Evolutionary conservation across 75 land plant genomes (phyloP), one percentile per base, ranked within the genome.

Genomic region (Selaginella tamariscina): DNA sequence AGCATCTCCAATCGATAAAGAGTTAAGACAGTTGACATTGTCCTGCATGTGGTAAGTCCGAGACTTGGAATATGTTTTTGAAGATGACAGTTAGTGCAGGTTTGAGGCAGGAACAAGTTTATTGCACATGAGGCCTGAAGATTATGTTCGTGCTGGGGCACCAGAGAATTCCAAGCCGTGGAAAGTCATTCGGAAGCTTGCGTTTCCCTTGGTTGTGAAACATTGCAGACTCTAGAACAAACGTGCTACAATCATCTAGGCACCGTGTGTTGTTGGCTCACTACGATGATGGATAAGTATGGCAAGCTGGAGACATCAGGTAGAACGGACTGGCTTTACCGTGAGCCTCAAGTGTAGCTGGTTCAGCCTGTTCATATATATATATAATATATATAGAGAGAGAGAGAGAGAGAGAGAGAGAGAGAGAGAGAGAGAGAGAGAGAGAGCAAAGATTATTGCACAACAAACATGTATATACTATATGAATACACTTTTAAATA

Each of bases 281-380:
- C 49, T 15, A 39, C 15, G 15, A 39, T 39, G 49, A 5, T 39
- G 5, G 49, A 39, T 5, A 39, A 39, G 49, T 39, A 39, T 39
- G 49, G 49, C 49, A 39, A 39, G 49, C 49, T 39, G 49, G 49
- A 39, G 49, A 39, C 49, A 39, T 39, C 49, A 39, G 49, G 49
- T 39, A 39, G 15, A 15, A 5, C 49, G 15, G 49, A n/a, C n/a
- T n/a, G n/a, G n/a, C n/a, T n/a, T n/a, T n/a, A n/a, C n/a, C n/a
- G n/a, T n/a, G n/a, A n/a, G n/a, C n/a, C n/a, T n/a, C n/a, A n/a
- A n/a, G n/a, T n/a, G n/a, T n/a, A n/a, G n/a, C n/a, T n/a, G n/a
- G n/a, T n/a, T n/a, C n/a, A n/a, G n/a, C n/a, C n/a, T n/a, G n/a
- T n/a, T n/a, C n/a, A n/a, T n/a, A n/a, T n/a, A n/a, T n/a, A n/a